Evolutionary conservation across 2,329 filamentous ascomycete species (phyloP).

Genomic region (Cercospora sp.): DNA sequence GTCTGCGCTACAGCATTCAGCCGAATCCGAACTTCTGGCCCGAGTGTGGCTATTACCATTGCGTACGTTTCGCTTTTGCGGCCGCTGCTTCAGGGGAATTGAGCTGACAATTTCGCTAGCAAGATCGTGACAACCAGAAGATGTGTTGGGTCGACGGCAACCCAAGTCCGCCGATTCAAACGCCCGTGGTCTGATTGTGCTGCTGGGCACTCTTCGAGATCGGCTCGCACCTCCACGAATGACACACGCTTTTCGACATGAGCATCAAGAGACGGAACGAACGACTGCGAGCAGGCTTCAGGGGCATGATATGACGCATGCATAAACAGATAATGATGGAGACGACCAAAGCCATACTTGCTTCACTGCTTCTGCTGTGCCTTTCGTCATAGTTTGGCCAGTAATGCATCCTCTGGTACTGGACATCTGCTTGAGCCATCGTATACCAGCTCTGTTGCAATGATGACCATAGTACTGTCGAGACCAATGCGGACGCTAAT

Average conservation of each 20-base stretch:
- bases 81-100: not conserved
- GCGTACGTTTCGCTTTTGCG: not conserved
- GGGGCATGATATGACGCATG: not conserved
- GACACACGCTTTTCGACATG: not conserved
- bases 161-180: not conserved
- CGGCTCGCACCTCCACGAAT: not conserved
- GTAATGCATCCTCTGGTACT: not conserved
- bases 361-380: not conserved
- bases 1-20: constrained; percentile 19
- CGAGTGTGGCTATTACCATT: constrained; percentile 7
- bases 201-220: not conserved
- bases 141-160: not conserved
- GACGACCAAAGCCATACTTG: not conserved
- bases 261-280: not conserved
- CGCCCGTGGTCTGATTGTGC: not conserved
- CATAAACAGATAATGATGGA: not conserved
- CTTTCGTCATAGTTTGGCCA: not conserved
- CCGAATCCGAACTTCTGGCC: constrained; percentile 21
- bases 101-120: not conserved
- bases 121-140: not conserved
- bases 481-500: not conserved
- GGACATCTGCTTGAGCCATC: not conserved
- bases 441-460: not conserved
- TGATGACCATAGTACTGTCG: not conserved
- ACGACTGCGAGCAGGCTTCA: not conserved